Evolutionary conservation across 441 rosid species (phyloP).

Genomic region (Mallotus japonicus): DNA sequence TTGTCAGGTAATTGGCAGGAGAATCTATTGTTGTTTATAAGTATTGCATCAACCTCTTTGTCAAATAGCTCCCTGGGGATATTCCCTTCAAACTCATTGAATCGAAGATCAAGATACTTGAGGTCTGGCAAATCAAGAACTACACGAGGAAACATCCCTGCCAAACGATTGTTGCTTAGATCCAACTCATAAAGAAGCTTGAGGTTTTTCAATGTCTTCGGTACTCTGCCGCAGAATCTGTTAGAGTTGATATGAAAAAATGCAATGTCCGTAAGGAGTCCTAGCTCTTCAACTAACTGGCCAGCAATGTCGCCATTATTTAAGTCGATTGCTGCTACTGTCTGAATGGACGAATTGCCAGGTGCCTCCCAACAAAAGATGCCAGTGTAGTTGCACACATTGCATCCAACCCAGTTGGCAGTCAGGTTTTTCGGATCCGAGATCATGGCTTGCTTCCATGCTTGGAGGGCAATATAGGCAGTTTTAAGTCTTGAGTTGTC

Average conservation of each 20-base stretch:
- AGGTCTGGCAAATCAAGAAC: slow-evolving; percentile 60
- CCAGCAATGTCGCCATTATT: slow-evolving; percentile 92
- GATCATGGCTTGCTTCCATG: slow-evolving; percentile 81
- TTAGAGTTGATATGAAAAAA: slow-evolving; percentile 82
- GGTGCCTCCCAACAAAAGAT: slow-evolving; percentile 61
- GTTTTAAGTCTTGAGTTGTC: slow-evolving; percentile 54
- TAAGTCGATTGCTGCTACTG: slow-evolving; percentile 82
- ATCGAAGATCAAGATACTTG: slow-evolving; percentile 84
- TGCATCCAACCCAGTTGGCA: slow-evolving; percentile 65
- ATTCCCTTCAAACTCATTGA: slow-evolving; percentile 84
- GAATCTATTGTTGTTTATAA: slow-evolving; percentile 79
- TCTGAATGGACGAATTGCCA: slow-evolving; percentile 53
- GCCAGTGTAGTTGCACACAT: slow-evolving; percentile 63
- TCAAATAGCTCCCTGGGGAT: slow-evolving; percentile 73
- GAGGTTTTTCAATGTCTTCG: slow-evolving; percentile 47
- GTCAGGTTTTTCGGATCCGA: slow-evolving; percentile 78
- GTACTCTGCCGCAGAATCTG: slow-evolving; percentile 78
- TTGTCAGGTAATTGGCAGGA: slow-evolving; percentile 68
- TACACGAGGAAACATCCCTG: slow-evolving; percentile 69
- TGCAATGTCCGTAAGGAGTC: slow-evolving; percentile 71
- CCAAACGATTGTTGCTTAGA: slow-evolving; percentile 87
- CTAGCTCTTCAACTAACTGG: slow-evolving; percentile 71
- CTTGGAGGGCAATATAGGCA: slow-evolving; percentile 85
- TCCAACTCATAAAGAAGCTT: slow-evolving; percentile 77
- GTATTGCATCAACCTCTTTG: slow-evolving; percentile 73